phyloP scores from a whole-genome alignment of 2,329 filamentous ascomycete species.

The Colletotrichum shisoi region DNA sequence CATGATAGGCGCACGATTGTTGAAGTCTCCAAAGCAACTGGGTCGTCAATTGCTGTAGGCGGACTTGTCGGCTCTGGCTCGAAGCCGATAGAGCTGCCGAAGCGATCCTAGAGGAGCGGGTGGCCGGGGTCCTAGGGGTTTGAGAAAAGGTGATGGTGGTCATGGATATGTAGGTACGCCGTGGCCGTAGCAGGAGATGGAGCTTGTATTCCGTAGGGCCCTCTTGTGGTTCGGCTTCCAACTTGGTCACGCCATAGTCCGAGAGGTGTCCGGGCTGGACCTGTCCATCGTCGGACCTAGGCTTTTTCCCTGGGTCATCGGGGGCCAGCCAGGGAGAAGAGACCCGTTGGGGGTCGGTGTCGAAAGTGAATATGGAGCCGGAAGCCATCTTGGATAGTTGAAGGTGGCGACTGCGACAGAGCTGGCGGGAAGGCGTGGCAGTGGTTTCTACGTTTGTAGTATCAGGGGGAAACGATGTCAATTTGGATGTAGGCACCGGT shows the following conservation, averaged over 20 bases:
- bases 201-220: constrained; percentile 97
- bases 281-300: constrained; percentile 41
- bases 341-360: constrained; percentile 85
- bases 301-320: constrained; percentile 52
- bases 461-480: neutral
- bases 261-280: constrained; percentile 57
- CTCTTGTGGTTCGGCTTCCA: constrained; percentile 90
- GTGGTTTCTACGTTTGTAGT: constrained; percentile 8
- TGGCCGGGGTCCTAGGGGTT: constrained; percentile 41
- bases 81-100: constrained; percentile 51
- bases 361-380: constrained; percentile 95
- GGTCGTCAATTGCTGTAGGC: constrained; percentile 90
- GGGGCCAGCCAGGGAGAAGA: constrained; percentile 86
- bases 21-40: constrained; percentile 94
- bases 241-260: constrained; percentile 73
- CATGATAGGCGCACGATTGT: constrained; percentile 91
- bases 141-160: constrained; percentile 62
- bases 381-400: constrained; percentile 73
- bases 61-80: constrained; percentile 77
- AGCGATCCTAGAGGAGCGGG: constrained; percentile 27
- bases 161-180: constrained; percentile 75
- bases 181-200: constrained; percentile 81
- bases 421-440: neutral
- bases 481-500: constrained; percentile 1
- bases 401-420: neutral